A percentile compares a stretch with the other conserved stretches of the same genome.
phyloP scores from a whole-genome alignment of 257 asterid species.

The Salvia splendens region DNA sequence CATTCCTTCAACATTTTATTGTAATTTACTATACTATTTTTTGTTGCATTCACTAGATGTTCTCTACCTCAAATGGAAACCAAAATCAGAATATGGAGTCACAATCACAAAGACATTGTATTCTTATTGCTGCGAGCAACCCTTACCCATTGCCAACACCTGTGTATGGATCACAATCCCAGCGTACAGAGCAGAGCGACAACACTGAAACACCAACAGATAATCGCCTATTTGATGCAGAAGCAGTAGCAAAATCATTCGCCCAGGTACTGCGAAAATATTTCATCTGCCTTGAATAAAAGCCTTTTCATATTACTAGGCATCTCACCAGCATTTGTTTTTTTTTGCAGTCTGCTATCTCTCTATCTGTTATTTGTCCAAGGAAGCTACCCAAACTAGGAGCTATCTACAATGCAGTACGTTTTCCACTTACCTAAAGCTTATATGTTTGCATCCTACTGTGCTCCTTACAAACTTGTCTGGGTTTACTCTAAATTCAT shows the following conservation, averaged over 20 bases:
- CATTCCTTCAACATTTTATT: no score
- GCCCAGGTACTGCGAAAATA: constrained; percentile 57
- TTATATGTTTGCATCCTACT: constrained; percentile 17
- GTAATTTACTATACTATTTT: no score
- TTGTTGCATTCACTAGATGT: constrained; percentile 56
- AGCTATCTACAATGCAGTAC: constrained; percentile 81
- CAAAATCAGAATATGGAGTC: constrained; percentile 68
- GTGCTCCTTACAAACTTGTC: constrained; percentile 20
- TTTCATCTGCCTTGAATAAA: constrained; percentile 18
- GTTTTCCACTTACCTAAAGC: constrained; percentile 23
- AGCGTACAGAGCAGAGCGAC: constrained; percentile 57
- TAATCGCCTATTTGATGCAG: constrained; percentile 71
- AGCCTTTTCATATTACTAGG: constrained; percentile 10
- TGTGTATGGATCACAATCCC: constrained; percentile 62
- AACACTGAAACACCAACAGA: constrained; percentile 57
- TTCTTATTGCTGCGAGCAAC: constrained; percentile 91
- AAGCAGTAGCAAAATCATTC: constrained; percentile 76
- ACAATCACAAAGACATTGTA: constrained; percentile 77
- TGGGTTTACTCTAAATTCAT: neutral
- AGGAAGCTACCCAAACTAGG: constrained; percentile 85
- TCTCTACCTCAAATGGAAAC: constrained; percentile 55
- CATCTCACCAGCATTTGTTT: constrained; percentile 22
- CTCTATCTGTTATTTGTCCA: constrained; percentile 91
- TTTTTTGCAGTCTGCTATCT: constrained; percentile 73
- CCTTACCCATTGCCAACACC: constrained; percentile 84